Evolutionary conservation across 2,329 filamentous ascomycete species (phyloP), one percentile per base, ranked within the genome.

Genomic region (Gyromitra esculenta): DNA sequence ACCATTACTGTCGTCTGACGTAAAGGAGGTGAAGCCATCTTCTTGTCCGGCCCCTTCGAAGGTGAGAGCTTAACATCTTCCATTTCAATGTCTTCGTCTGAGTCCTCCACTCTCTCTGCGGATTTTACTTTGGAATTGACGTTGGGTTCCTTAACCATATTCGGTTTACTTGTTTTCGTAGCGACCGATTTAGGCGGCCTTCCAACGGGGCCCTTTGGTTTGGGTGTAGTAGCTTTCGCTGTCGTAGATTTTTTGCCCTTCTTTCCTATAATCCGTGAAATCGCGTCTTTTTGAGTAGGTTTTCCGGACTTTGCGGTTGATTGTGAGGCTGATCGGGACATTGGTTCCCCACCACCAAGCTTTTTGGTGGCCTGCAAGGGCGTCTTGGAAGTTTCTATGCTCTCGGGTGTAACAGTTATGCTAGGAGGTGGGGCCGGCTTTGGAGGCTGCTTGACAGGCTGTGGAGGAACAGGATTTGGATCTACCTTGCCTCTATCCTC

Each of bases 401-500:
- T 67, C 37, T 77, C 76, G 9, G 60, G 35, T 50, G 66, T 77
- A 63, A 77, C 62, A 7, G 43, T 76, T 62, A 77, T 77, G 67
- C 67, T 77, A 43, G 66, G 77, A 45, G 66, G 75, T 60, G 52
- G 56, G 64, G 41, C 62, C 35, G 73, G 66, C 35, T 77, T 79
- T 56, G 77, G 56, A 15, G 67, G 70, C n/a, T 45, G 59, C 21
- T 79, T 78, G 56, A 45, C 73, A 21, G 72, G 57, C 4, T 66
- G 71, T 18, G 75, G 66, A 8, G 31, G 54, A 21, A 57, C 37
- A 67, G 73, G 70, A 39, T 78, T 73, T 54, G 68, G 64, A 56
- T 75, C 62, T 25, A 76, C 79, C 77, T 81, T 79, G 35, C 80
- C 80, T 78, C 80, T 76, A 8, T 81, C 80, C 25, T 80, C 80